Evolutionary conservation across 2,329 filamentous ascomycete species (phyloP).

Genomic region (Talaromyces sp.): DNA sequence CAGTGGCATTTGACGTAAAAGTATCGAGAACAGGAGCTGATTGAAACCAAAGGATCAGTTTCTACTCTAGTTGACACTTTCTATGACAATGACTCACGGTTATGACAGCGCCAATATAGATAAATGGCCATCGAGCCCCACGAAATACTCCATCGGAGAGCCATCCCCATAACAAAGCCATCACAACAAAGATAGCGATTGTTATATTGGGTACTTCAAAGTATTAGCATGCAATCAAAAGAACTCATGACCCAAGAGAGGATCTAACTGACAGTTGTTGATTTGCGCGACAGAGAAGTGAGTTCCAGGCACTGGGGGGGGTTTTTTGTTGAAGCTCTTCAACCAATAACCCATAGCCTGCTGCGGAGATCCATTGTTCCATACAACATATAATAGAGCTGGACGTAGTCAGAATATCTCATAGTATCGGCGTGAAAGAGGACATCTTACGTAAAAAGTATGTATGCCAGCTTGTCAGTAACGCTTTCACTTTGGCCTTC

Average conservation of each 20-base stretch:
- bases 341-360: slow-evolving; percentile 43
- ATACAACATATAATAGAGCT: slow-evolving; percentile 37
- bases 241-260: slow-evolving; percentile 15
- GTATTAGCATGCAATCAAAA: not conserved
- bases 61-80: not conserved
- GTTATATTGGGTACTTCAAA: slow-evolving; percentile 27
- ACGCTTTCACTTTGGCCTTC: slow-evolving; percentile 30
- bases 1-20: slow-evolving; percentile 36
- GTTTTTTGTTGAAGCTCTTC: slow-evolving; percentile 38
- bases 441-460: slow-evolving; percentile 34
- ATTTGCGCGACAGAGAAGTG: slow-evolving; percentile 34
- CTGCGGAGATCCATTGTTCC: slow-evolving; percentile 39
- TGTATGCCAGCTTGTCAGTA: slow-evolving; percentile 40
- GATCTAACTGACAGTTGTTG: slow-evolving; percentile 31
- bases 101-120: slow-evolving; percentile 36
- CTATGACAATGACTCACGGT: slow-evolving; percentile 24
- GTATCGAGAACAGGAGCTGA: slow-evolving; percentile 31
- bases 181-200: slow-evolving; percentile 34
- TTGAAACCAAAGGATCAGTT: not conserved
- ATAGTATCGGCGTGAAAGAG: not conserved
- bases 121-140: slow-evolving; percentile 39
- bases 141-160: slow-evolving; percentile 34
- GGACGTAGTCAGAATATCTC: not conserved
- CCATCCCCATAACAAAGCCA: slow-evolving; percentile 38
- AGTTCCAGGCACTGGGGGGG: slow-evolving; percentile 35